Evolutionary conservation across 2,329 filamentous ascomycete genomes (phyloP).

Genomic region (Phyllachora maydis): DNA sequence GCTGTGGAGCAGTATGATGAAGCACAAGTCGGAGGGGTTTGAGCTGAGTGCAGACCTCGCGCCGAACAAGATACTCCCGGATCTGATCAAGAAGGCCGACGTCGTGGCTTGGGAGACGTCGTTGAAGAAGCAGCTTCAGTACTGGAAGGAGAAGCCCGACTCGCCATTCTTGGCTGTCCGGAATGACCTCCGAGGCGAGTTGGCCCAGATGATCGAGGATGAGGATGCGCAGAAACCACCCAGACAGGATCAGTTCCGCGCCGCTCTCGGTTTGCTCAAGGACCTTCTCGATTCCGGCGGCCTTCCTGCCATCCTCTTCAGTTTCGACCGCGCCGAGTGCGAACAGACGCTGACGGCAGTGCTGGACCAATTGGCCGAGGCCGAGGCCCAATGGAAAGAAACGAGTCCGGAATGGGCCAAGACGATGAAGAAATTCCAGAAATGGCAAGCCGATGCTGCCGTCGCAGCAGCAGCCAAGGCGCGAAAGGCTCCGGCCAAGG

Average conservation of each 20-base stretch:
- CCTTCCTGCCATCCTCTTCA: too few relatives aligned
- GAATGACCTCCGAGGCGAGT: constrained; percentile 23
- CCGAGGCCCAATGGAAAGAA: too few relatives aligned
- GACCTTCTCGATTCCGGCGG: too few relatives aligned
- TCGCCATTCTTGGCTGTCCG: constrained; percentile 22
- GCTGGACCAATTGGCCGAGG: too few relatives aligned
- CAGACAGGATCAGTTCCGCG: too few relatives aligned
- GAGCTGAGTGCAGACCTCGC: constrained; percentile 26
- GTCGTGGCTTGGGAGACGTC: constrained; percentile 42
- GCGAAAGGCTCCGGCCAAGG: constrained; percentile 14
- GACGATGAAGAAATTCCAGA: too few relatives aligned
- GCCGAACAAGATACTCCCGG: constrained; percentile 25
- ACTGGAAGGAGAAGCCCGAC: constrained; percentile 34
- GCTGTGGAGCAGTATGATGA: constrained; percentile 43
- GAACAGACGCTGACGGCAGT: too few relatives aligned
- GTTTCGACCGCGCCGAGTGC: too few relatives aligned
- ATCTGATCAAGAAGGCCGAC: constrained; percentile 40
- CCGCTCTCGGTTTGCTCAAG: too few relatives aligned
- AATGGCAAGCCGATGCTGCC: too few relatives aligned
- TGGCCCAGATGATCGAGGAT: constrained; percentile 33
- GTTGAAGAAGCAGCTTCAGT: constrained; percentile 34
- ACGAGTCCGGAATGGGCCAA: too few relatives aligned
- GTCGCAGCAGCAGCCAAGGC: constrained; percentile 13
- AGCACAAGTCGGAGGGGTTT: constrained; percentile 28
- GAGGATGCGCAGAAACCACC: constrained; percentile 30